Evolutionary conservation across 148 eudicot genomes (phyloP).

Genomic region (Persicaria maculosa): DNA sequence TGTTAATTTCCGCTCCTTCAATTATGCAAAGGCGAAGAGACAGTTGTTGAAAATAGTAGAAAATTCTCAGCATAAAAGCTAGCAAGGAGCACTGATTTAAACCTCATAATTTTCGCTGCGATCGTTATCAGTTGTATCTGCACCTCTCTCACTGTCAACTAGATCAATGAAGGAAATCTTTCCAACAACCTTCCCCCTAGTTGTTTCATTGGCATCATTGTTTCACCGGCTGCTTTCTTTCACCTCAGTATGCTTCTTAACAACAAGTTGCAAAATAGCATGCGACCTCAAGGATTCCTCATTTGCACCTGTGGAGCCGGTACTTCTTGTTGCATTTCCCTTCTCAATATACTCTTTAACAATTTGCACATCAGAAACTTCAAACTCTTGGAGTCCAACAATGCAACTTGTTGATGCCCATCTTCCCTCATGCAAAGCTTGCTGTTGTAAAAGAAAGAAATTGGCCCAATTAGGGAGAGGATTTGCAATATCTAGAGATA

Average conservation of each 20-base stretch:
- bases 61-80: no score
- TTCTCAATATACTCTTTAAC: constrained; percentile 94
- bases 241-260: constrained; percentile 77
- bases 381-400: constrained; percentile 97
- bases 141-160: constrained; percentile 99
- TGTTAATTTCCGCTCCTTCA: constrained; percentile 99
- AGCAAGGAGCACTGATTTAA: no score
- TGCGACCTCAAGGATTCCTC: constrained; percentile 98
- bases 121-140: constrained; percentile 98
- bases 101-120: constrained; percentile 21
- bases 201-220: constrained; percentile 63
- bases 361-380: constrained; percentile 94
- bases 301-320: constrained; percentile 98
- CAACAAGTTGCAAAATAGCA: constrained; percentile 94
- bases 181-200: constrained; percentile 75
- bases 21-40: constrained; percentile 54
- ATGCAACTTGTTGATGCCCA: constrained; percentile 97
- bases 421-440: constrained; percentile 97
- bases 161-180: constrained; percentile 97
- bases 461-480: neutral
- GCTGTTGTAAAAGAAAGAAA: constrained; percentile 29
- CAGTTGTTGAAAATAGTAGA: no score
- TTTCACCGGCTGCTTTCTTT: constrained; percentile 63
- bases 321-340: constrained; percentile 86
- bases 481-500: neutral